These are phyloP conservation scores for Saitozyma sp. DNA, from an alignment of 768 basidiomycete species.

Conservation along the genomic window DNA sequence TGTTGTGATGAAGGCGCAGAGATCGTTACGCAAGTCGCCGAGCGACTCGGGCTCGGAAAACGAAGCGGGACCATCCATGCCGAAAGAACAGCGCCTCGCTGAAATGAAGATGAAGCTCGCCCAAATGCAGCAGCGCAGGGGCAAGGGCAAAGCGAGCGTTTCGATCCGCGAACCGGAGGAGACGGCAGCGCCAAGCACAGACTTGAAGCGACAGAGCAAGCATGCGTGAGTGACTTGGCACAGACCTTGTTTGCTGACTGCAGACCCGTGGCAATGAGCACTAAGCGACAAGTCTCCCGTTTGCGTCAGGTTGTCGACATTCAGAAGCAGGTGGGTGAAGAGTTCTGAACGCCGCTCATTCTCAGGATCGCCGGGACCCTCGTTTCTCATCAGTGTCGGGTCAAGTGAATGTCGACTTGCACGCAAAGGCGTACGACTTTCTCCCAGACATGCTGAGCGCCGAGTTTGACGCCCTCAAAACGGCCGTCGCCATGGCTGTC, in stretches of 20 bases:
- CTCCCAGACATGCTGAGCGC: conserved; percentile 64
- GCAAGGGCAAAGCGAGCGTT: conserved; percentile 34
- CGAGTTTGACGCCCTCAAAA: conserved; percentile 68
- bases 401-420: conserved; percentile 65
- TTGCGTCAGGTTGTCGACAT: conserved; percentile 69
- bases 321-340: conserved; percentile 61
- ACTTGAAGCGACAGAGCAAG: conserved; percentile 69
- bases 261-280: conserved; percentile 78
- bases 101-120: conserved; percentile 51
- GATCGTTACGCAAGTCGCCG: conserved; percentile 53
- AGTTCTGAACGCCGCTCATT: background rate
- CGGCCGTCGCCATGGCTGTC: conserved; percentile 67
- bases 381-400: conserved; percentile 73
- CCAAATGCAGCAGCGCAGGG: conserved; percentile 45
- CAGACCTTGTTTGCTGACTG: conserved; percentile 54
- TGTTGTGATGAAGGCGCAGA: conserved; percentile 66
- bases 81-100: conserved; percentile 23
- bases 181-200: conserved; percentile 46
- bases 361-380: conserved; percentile 64
- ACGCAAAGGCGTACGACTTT: conserved; percentile 72
- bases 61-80: conserved; percentile 7
- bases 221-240: conserved; percentile 69
- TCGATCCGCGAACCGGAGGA: conserved; percentile 23
- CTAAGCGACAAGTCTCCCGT: conserved; percentile 79
- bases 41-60: conserved; percentile 6